Evolutionary conservation across 495 filamentous ascomycete species (phyloP), one percentile per base, ranked within the genome.

Genomic region (Apiosordaria backusii): DNA sequence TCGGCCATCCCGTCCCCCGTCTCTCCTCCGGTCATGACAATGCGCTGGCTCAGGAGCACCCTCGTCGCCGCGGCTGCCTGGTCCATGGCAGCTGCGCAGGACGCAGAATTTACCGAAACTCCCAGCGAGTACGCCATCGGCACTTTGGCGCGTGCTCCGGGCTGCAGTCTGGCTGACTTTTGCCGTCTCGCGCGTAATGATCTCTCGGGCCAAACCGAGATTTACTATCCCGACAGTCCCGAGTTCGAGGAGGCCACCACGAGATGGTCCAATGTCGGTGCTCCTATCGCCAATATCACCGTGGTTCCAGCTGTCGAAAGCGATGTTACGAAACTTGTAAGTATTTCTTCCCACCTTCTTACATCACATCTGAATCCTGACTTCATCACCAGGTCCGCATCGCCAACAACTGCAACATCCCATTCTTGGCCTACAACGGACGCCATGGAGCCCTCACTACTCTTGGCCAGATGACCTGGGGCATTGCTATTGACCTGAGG

Each of bases 271-370:
- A 60, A 62, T 16, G 54, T 71, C 16, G 60, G 52, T 22, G 64
- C 70, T n/a, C 84, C 86, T 3, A 74, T 63, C 18, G 74, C 80
- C 16, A 80, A 79, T 22, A 61, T 83, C n/a, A 79, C 83, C 16
- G 78, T 87, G 2, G 77, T 81, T 13, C 80, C 81, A 6, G 79
- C 72, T 18, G 79, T 76, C 5, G 84, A 84, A 65, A 72, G 81
- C 19, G 86, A 88, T 67, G 79, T 88, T 24, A 75, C 74, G 4
- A 70, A 77, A 54, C 82, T 78, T 2, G 85, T 87, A 72, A 66
- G 75, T 57, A 29, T 52, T 53, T 18, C 50, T 54, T 1, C 6
- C 29, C 29, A 35, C 1, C 5, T 4, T 35, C 29, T 35, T 10
- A 5, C 29, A 35, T 1, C n/a, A n/a, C n/a, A n/a, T n/a, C n/a